A percentile compares a stretch with the other conserved stretches of the same genome.
Conservation (phyloP, 306 rosid genomes). For the Begonia fuchsioides region DNA sequence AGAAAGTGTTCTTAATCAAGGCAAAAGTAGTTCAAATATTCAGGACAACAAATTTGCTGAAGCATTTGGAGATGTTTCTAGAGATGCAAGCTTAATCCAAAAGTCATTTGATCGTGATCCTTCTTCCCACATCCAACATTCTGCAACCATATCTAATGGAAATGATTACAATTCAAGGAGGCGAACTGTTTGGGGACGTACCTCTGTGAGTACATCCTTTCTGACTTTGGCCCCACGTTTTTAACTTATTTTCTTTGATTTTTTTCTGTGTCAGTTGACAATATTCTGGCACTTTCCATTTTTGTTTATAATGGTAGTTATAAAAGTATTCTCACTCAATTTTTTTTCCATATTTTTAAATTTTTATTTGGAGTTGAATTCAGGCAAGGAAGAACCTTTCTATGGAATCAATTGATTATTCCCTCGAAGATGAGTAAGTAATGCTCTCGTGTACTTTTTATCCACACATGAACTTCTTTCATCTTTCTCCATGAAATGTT, state of each 20-base stretch:
- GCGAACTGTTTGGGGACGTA: constrained; percentile 45
- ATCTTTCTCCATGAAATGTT: no score
- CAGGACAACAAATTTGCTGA: constrained; percentile 21
- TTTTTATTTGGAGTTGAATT: constrained; percentile 2
- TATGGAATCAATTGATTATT: constrained; percentile 60
- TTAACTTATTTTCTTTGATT: constrained; percentile 8
- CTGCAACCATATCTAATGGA: constrained; percentile 34
- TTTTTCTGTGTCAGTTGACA: constrained; percentile 4
- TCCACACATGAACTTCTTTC: no score
- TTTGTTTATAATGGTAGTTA: no score
- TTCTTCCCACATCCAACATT: constrained; percentile 29
- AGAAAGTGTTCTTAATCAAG: constrained; percentile 16
- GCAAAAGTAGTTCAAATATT: constrained; percentile 12
- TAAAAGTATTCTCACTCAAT: no score
- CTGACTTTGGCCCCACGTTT: no score
- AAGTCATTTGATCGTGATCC: constrained; percentile 18
- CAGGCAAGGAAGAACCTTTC: constrained; percentile 96
- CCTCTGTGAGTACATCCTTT: constrained; percentile 48
- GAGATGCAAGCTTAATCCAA: constrained; percentile 15
- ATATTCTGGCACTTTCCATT: no score
- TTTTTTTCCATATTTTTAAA: not conserved
- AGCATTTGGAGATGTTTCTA: constrained; percentile 16
- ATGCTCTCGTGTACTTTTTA: constrained; percentile 5
- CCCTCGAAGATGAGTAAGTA: constrained; percentile 69
- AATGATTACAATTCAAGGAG: constrained; percentile 19